Evolutionary conservation across 768 basidiomycete species (phyloP).

Genomic region (Rhodotorula babjevae): DNA sequence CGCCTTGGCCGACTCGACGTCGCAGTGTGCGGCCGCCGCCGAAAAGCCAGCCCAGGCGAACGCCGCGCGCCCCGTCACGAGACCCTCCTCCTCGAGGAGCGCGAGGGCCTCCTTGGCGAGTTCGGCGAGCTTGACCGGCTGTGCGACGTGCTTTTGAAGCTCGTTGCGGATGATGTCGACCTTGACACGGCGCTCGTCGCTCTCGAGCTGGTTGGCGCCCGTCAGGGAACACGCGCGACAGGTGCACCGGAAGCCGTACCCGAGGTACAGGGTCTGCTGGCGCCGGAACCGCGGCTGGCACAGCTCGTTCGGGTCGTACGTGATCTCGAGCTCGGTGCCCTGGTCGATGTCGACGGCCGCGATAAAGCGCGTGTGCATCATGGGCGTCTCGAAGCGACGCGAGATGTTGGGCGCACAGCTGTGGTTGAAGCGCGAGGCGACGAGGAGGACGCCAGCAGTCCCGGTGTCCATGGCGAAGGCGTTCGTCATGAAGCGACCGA

Average conservation of each 20-base stretch:
- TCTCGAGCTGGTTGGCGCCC: background rate
- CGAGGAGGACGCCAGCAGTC: background rate
- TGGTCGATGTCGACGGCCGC: too few species aligned
- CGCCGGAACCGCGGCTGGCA: background rate
- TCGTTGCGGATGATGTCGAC: background rate
- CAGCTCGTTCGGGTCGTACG: background rate
- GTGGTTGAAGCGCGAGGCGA: too few species aligned
- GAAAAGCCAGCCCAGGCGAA: background rate
- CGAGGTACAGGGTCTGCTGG: background rate
- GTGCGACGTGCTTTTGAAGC: background rate
- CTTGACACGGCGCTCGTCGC: background rate
- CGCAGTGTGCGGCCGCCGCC: background rate
- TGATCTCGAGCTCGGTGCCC: background rate
- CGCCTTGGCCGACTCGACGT: background rate
- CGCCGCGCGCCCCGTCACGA: background rate
- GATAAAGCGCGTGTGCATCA: too few species aligned
- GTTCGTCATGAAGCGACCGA: background rate
- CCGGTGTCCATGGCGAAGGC: fast-evolving
- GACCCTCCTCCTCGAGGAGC: background rate
- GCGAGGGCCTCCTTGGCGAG: background rate
- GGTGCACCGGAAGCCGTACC: background rate
- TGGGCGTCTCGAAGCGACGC: too few species aligned
- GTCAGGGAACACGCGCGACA: background rate
- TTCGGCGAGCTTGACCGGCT: background rate
- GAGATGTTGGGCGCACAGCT: too few species aligned